Percentiles rank a stretch among this genome's conserved stretches.
Conservation (phyloP, 805 yeast species). For the Ogataea parapolymorpha region DNA sequence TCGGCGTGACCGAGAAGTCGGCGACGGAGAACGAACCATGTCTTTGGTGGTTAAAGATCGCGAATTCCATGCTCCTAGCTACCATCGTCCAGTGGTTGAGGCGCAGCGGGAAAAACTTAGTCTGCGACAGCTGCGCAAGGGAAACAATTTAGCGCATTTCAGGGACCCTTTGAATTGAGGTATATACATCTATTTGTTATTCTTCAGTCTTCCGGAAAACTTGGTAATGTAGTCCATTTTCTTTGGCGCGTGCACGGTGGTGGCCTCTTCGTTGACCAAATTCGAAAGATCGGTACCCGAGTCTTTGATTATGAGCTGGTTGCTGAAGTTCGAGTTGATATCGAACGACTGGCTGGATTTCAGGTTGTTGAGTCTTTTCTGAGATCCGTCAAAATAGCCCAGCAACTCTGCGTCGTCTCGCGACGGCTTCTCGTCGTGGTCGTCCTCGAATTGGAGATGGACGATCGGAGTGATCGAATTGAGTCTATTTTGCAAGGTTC, state of each 20-base stretch:
- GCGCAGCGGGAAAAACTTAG: not conserved
- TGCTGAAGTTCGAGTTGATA: conserved; percentile 12
- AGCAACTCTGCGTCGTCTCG: conserved; percentile 34
- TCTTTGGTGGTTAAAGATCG: conserved; percentile 16
- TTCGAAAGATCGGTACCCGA: conserved; percentile 13
- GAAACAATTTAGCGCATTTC: conserved; percentile 72
- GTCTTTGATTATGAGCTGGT: conserved; percentile 13
- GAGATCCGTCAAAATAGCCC: conserved; percentile 48
- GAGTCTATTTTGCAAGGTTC: conserved; percentile 73
- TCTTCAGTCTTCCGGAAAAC: conserved; percentile 22
- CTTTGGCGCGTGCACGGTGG: conserved; percentile 16
- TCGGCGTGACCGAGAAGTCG: conserved; percentile 40
- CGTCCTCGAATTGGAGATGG: conserved; percentile 25
- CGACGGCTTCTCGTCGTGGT: conserved; percentile 25
- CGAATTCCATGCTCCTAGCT: not conserved
- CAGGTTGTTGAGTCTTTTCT: conserved; percentile 32
- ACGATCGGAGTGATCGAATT: conserved; percentile 49
- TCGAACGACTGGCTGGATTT: conserved; percentile 10
- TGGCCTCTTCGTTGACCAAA: conserved; percentile 15
- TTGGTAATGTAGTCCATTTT: conserved; percentile 23
- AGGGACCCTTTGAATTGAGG: conserved; percentile 44
- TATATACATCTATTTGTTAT: conserved; percentile 10
- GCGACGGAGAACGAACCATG: conserved; percentile 63
- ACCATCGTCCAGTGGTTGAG: conserved; percentile 2
- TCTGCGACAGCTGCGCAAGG: conserved; percentile 7